Evolutionary conservation across 805 yeast genomes (phyloP), one percentile per base, ranked within the genome.

Genomic region (Candida oleophila): DNA sequence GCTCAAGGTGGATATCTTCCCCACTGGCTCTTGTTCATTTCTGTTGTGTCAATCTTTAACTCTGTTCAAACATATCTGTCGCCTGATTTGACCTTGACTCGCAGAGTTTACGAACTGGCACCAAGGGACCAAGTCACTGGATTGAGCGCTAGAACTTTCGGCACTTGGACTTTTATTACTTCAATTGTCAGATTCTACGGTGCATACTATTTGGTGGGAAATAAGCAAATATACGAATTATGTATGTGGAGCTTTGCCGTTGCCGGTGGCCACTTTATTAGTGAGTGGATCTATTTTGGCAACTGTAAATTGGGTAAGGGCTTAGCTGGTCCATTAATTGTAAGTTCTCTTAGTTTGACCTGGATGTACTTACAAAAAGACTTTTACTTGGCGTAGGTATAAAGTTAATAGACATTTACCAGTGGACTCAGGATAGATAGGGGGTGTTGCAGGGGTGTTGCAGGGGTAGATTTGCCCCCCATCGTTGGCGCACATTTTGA

Each of bases 91-190:
- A 73, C 76, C 22, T 76, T 94, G 45, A 87, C 97, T 2, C 81
- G 86, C 55, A 76, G 82, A 53, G 97, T 94, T 5, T 94, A 94
- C 62, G 85, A 78, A 30, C 89, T 91, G 14, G 66, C 66, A 15
- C 58, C 61, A 5, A 51, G 58, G 2, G 51, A 60, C 7, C 71
- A 70, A 45, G 71, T 72, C 11, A 69, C 74, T 4, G 65, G 70
- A 12, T 73, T 94, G 54, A 82, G 94, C 55, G 96, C 97, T n/a
- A 80, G 99, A 58, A 92, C 99, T 0, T 94, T 94, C 65, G 99
- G 99, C 30, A 94, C 99, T 0, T 94, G 99, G 99, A 94, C 99
- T 0, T 73, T 91, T 35, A 77, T 91, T 55, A 83, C 96, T 2
- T 80, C 96, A 1, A 74, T 92, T 25, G 84, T 94, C 41, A 81